A percentile compares a stretch with the other conserved stretches of the same genome.
Conservation (phyloP, 2,329 filamentous ascomycete species). For the Aspergillus chevalieri region DNA sequence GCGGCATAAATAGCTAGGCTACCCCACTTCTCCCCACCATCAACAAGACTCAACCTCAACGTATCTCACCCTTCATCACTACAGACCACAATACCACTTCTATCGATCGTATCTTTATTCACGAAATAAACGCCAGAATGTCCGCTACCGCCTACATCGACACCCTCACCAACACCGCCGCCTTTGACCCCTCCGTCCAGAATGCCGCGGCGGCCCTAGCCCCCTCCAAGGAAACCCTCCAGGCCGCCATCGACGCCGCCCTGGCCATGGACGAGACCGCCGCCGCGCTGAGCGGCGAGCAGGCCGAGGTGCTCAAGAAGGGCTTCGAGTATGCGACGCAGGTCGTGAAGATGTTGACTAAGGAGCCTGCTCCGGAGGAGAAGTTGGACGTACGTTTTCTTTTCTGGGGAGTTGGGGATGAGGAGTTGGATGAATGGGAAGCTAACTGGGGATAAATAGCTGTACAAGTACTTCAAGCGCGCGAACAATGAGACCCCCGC, state of each 20-base stretch:
- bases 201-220: constrained; percentile 17
- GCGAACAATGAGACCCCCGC: constrained; percentile 8
- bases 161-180: constrained; percentile 21
- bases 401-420: not conserved
- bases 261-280: constrained; percentile 13
- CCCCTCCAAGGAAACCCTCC: constrained; percentile 20
- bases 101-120: constrained; percentile 1
- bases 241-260: constrained; percentile 19
- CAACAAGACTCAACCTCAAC: no score
- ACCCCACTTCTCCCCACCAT: no score
- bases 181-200: constrained; percentile 24
- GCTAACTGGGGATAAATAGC: constrained; percentile 1
- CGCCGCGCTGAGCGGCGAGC: constrained; percentile 9
- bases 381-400: constrained; percentile 27
- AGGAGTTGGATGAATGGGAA: not conserved
- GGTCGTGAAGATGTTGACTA: constrained; percentile 24
- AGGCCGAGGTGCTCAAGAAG: constrained; percentile 18
- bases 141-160: constrained; percentile 21
- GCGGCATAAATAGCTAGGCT: no score
- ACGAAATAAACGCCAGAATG: constrained; percentile 16
- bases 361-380: constrained; percentile 18
- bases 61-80: constrained; percentile 3
- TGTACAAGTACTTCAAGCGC: constrained; percentile 17
- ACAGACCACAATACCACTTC: constrained; percentile 6
- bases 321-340: constrained; percentile 28